Evolutionary conservation across 129 eudicot genomes (phyloP), one percentile per base, ranked within the genome.

Genomic region (Scalesia atractyloides): DNA sequence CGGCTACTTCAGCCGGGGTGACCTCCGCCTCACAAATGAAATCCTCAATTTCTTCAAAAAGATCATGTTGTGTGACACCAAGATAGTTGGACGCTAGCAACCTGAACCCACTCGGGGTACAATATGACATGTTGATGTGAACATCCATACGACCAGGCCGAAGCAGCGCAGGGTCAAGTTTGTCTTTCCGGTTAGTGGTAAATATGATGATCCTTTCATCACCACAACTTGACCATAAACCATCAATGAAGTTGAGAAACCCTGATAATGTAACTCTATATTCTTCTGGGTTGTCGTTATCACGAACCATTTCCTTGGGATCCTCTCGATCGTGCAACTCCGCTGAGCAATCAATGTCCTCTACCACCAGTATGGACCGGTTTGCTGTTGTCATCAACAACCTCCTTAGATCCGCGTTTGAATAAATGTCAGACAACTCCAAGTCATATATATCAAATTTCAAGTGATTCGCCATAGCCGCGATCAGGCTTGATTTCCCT

Each of bases 91-190:
- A 52, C 5, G 88, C 96, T 7, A 88, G 77, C 34, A 82, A 54
- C 33, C 73, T 78, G 59, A 91, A 91, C 7, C 96, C 96, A n/a
- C 79, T 36, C 0, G 87, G 82, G 3, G 90, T 86, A 79, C 88
- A 88, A 24, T 88, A 91, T 0, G 97, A 91, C 96, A 91, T 84
- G 84, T 88, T 80, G n/a, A 88, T 82, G 71, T 91, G 97, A 80
- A 91, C 73, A 48, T 91, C 97, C 97, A 91, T 91, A 0, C 97
- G 90, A 3, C 97, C 97, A 4, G 96, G 96, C 2, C 92, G 88
- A 44, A 91, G 19, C 43, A 91, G 71, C 0, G 92, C 97, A 0
- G 92, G 91, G 51, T 88, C 96, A 1, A 86, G 80, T 70, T 78
- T 88, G 6, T 90, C 94, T 14, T 80, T 83, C 48, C 83, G 75